These are phyloP conservation scores for Vaccinium corymbosum DNA, from an alignment of 148 eudicot species.

Conservation along the genomic window DNA sequence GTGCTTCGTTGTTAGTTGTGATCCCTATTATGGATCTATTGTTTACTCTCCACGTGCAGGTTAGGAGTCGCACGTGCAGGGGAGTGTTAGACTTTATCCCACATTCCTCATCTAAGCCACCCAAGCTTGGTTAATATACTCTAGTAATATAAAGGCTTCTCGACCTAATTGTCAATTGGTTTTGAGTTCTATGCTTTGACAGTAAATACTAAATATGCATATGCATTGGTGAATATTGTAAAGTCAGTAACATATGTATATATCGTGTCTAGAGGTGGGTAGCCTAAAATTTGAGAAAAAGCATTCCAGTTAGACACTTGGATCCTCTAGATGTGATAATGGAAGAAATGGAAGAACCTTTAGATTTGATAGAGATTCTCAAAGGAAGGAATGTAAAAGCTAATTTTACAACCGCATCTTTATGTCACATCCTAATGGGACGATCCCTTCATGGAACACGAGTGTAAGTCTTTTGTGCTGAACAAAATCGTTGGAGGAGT, in stretches of 20 bases:
- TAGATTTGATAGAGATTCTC: background rate
- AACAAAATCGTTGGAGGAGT: background rate
- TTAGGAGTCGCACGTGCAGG: no score
- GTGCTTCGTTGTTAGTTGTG: no score
- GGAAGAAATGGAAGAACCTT: background rate
- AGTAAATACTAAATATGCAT: background rate
- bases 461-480: background rate
- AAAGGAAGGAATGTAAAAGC: background rate
- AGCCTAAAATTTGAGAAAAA: background rate
- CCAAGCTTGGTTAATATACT: no score
- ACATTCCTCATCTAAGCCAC: no score
- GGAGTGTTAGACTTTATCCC: no score
- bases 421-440: slow-evolving; percentile 4
- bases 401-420: background rate
- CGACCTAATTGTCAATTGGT: no score
- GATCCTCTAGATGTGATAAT: background rate
- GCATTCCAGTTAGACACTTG: background rate
- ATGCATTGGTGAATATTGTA: background rate
- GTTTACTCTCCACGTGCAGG: no score
- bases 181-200: no score
- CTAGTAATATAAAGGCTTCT: no score
- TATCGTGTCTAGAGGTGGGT: background rate
- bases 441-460: background rate
- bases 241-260: background rate
- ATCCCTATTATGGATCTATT: no score